These are phyloP conservation scores for Sicyos baderoa DNA, from an alignment of 306 rosid genomes.

Conservation along the genomic window DNA sequence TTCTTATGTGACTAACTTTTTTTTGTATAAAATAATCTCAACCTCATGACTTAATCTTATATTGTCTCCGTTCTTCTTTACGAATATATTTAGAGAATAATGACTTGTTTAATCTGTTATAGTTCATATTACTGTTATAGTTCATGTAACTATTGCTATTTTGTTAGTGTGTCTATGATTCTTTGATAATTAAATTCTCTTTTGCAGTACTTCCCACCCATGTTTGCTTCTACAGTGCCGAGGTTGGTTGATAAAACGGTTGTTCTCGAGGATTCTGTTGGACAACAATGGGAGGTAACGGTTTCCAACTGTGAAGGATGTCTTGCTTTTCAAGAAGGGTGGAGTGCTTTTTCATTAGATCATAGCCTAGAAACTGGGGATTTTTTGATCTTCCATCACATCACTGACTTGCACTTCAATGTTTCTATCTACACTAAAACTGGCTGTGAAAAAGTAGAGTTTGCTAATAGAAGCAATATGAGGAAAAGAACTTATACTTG, in stretches of 20 bases:
- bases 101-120: no score
- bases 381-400: constrained; percentile 38
- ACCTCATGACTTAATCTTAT: no score
- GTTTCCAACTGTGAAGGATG: constrained; percentile 32
- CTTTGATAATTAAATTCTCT: constrained; percentile 12
- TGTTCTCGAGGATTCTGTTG: constrained; percentile 43
- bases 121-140: background rate
- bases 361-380: constrained; percentile 47
- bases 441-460: constrained; percentile 38
- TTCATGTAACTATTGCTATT: no score
- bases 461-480: constrained; percentile 19
- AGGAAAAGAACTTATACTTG: constrained; percentile 25
- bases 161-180: background rate
- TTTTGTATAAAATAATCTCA: no score
- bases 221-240: constrained; percentile 30
- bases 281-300: constrained; percentile 37
- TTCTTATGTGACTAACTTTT: no score
- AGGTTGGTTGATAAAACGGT: constrained; percentile 29
- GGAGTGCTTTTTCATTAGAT: constrained; percentile 41
- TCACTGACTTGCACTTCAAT: constrained; percentile 30
- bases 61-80: background rate
- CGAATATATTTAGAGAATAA: background rate
- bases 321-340: constrained; percentile 48
- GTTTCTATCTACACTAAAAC: constrained; percentile 44
- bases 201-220: constrained; percentile 59